phyloP scores from a whole-genome alignment of 2,329 filamentous ascomycete genomes.

The Diaporthe capsici region DNA sequence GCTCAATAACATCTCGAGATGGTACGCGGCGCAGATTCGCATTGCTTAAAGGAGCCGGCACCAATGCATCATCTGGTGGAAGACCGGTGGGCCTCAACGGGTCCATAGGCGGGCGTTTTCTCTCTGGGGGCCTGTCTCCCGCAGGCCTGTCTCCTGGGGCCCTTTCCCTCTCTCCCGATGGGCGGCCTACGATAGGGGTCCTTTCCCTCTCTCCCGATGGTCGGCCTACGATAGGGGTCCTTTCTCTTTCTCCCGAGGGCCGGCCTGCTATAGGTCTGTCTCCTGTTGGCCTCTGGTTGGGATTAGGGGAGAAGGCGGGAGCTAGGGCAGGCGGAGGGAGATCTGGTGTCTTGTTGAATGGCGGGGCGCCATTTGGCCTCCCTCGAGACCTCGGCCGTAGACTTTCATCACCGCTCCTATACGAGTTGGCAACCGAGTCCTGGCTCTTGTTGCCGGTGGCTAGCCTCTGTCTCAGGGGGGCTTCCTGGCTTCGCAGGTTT shows the following conservation, averaged over 20 bases:
- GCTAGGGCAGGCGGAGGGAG: conserved; percentile 43
- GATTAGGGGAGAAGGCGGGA: conserved; percentile 41
- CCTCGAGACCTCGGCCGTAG: conserved; percentile 65
- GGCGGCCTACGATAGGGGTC: not conserved
- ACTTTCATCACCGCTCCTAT: conserved; percentile 66
- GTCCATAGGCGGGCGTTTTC: conserved; percentile 77
- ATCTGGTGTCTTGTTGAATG: conserved; percentile 46
- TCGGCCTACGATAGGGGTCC: not conserved
- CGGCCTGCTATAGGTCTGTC: conserved; percentile 61
- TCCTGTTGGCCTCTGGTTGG: conserved; percentile 7
- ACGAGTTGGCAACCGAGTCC: conserved; percentile 67
- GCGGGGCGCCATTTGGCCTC: conserved; percentile 55
- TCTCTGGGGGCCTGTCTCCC: conserved; percentile 70
- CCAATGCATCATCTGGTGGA: conserved; percentile 64
- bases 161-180: conserved; percentile 50
- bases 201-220: conserved; percentile 50
- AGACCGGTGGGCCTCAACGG: conserved; percentile 64
- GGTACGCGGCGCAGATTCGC: conserved; percentile 56
- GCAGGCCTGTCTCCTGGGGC: conserved; percentile 44
- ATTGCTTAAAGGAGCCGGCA: conserved; percentile 71
- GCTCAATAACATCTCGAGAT: conserved; percentile 32
- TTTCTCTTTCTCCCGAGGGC: conserved; percentile 50
- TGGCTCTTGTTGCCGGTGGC: conserved; percentile 69
- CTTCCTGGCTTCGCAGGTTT: conserved; percentile 57
- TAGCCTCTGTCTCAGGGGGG: conserved; percentile 60